Percentiles rank a stretch among this genome's conserved stretches.
These are phyloP conservation scores for Pulveroboletus sp. DNA, from an alignment of 1,284 basidiomycete species.

Conservation along the genomic window DNA sequence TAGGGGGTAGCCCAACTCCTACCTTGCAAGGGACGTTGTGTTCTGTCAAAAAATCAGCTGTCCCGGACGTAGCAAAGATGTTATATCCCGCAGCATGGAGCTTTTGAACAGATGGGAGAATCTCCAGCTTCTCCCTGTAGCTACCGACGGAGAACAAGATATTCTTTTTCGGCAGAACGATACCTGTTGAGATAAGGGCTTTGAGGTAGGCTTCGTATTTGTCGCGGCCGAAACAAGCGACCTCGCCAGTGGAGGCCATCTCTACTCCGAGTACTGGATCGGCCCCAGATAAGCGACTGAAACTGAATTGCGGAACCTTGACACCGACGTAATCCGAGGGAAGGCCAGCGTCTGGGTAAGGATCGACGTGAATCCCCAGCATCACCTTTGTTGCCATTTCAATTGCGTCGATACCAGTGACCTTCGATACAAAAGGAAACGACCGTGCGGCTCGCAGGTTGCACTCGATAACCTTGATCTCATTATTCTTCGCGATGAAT, in stretches of 20 bases:
- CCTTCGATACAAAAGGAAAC: constrained; percentile 99
- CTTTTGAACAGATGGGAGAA: constrained; percentile 95
- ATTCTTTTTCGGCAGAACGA: constrained; percentile 93
- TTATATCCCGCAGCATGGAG: constrained; percentile 93
- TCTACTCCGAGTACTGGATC: constrained; percentile 99
- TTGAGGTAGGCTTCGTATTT: constrained; percentile 99
- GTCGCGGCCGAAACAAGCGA: constrained; percentile 96
- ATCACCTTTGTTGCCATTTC: constrained; percentile 99
- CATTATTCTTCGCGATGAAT: constrained; percentile 99
- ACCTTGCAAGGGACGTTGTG: constrained; percentile 86
- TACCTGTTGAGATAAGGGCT: constrained; percentile 94
- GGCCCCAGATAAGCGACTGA: constrained; percentile 92
- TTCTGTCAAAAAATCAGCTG: constrained; percentile 92
- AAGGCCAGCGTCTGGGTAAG: constrained; percentile 87
- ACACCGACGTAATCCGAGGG: constrained; percentile 95
- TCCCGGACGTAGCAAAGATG: constrained; percentile 96
- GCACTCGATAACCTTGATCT: constrained; percentile 99
- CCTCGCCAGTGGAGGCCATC: constrained; percentile 99
- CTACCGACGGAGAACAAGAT: constrained; percentile 94
- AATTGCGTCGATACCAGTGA: constrained; percentile 95
- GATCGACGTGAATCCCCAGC: constrained; percentile 85
- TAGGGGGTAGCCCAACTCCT: constrained; percentile 15
- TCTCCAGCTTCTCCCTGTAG: constrained; percentile 97
- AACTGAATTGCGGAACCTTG: constrained; percentile 99
- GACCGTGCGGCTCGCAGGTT: constrained; percentile 97